Conservation (phyloP, 176 grass and related monocot genomes). For the Aegilops umbellulata region DNA sequence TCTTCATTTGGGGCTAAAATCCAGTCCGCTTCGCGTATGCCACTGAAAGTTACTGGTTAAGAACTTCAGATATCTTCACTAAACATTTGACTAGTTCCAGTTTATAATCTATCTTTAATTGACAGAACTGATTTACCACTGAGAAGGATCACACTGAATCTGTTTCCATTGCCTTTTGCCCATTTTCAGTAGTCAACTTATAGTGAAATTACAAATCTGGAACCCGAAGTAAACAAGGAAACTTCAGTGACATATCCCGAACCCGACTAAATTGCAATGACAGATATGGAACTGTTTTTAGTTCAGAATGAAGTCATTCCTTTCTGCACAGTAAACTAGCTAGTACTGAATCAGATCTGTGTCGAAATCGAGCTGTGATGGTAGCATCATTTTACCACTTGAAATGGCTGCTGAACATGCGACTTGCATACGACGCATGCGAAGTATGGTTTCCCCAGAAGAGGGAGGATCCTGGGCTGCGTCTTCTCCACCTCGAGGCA, state of each 20-base stretch:
- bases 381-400: conserved; percentile 41
- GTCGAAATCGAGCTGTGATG: not conserved
- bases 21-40: too few relatives aligned
- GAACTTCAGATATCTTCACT: too few relatives aligned
- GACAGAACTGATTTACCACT: too few relatives aligned
- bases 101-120: too few relatives aligned
- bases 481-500: not conserved
- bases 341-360: not conserved
- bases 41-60: too few relatives aligned
- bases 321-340: not conserved
- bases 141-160: too few relatives aligned
- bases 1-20: too few relatives aligned
- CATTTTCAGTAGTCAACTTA: too few relatives aligned
- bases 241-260: not conserved
- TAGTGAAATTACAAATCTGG: not conserved
- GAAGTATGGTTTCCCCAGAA: conserved; percentile 43
- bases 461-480: conserved; percentile 12
- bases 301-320: not conserved
- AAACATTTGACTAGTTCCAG: too few relatives aligned
- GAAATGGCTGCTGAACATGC: conserved; percentile 13
- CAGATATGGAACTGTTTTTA: not conserved
- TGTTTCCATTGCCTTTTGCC: too few relatives aligned
- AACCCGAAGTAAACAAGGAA: not conserved
- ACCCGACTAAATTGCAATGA: not conserved
- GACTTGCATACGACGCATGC: conserved; percentile 40